A percentile compares a stretch with the other conserved stretches of the same genome.
phyloP scores from a whole-genome alignment of 2,329 filamentous ascomycete genomes.

The Neoarthrinium moseri region DNA sequence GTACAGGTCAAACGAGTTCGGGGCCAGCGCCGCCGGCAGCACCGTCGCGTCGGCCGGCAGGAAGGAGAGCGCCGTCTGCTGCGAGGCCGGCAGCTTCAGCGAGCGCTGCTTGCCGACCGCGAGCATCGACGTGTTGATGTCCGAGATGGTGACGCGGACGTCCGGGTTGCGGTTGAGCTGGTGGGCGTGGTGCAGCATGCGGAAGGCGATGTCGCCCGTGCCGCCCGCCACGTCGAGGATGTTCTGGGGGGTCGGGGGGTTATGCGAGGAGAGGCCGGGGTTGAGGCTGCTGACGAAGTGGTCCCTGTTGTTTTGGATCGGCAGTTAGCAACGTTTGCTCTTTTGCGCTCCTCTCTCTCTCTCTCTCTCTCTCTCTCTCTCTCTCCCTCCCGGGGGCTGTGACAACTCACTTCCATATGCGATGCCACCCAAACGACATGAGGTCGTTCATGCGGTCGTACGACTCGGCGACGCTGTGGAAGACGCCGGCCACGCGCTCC shows the following conservation, averaged over 20 bases:
- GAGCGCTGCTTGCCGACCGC: constrained; percentile 82
- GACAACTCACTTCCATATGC: constrained; percentile 84
- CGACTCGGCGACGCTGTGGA: constrained; percentile 89
- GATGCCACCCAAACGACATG: constrained; percentile 97
- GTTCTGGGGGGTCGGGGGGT: constrained; percentile 53
- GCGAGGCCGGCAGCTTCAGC: constrained; percentile 50
- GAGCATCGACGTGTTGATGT: constrained; percentile 97
- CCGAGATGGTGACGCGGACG: constrained; percentile 84
- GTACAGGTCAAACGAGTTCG: constrained; percentile 83
- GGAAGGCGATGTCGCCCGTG: constrained; percentile 96
- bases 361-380: no score
- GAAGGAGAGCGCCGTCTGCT: constrained; percentile 66
- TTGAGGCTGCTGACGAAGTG: constrained; percentile 92
- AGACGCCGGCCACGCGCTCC: constrained; percentile 75
- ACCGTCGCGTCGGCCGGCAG: constrained; percentile 88
- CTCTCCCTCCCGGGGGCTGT: no score
- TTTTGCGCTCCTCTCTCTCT: no score
- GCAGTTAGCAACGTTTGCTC: no score
- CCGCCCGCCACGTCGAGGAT: constrained; percentile 97
- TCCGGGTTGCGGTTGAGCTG: constrained; percentile 75
- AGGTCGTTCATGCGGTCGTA: constrained; percentile 99
- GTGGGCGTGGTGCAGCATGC: constrained; percentile 86
- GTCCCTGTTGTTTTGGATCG: no score
- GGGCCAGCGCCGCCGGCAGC: constrained; percentile 59
- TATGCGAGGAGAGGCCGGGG: constrained; percentile 61